A percentile compares a stretch with the other conserved stretches of the same genome.
These are phyloP conservation scores for Helicocarpus griseus DNA, from an alignment of 2,329 filamentous ascomycete species.

Conservation along the genomic window DNA sequence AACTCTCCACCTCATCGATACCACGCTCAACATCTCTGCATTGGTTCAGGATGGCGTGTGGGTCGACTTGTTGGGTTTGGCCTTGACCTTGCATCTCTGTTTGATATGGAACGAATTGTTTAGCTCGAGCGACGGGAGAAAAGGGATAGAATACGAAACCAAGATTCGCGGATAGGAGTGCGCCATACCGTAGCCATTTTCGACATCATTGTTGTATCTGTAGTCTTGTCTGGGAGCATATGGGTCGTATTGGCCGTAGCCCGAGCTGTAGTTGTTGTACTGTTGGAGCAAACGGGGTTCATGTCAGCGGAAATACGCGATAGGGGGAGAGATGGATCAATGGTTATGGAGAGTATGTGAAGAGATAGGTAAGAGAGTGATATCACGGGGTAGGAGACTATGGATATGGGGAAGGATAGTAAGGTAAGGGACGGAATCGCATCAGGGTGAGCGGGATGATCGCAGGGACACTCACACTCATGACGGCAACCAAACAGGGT, in stretches of 20 bases:
- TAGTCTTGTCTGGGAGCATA: conserved; percentile 33
- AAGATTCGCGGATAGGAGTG: no score
- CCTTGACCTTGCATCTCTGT: conserved; percentile 34
- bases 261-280: conserved; percentile 21
- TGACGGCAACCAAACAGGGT: conserved; percentile 12
- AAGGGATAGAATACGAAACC: no score
- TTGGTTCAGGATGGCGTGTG: conserved; percentile 74
- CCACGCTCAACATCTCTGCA: conserved; percentile 70
- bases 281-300: conserved; percentile 14
- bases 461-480: conserved; percentile 20
- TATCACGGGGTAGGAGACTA: not conserved
- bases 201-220: conserved; percentile 22
- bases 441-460: conserved; percentile 14
- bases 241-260: conserved; percentile 48
- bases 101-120: not conserved
- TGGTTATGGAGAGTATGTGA: no score
- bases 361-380: not conserved
- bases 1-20: conserved; percentile 63
- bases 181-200: conserved; percentile 15
- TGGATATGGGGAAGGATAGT: not conserved
- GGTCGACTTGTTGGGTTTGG: conserved; percentile 38
- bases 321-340: not conserved
- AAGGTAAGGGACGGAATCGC: not conserved
- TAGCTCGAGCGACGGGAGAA: no score
- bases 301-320: no score